Evolutionary conservation across 2,329 filamentous ascomycete genomes (phyloP).

Genomic region (Hymenoscyphus scutula): DNA sequence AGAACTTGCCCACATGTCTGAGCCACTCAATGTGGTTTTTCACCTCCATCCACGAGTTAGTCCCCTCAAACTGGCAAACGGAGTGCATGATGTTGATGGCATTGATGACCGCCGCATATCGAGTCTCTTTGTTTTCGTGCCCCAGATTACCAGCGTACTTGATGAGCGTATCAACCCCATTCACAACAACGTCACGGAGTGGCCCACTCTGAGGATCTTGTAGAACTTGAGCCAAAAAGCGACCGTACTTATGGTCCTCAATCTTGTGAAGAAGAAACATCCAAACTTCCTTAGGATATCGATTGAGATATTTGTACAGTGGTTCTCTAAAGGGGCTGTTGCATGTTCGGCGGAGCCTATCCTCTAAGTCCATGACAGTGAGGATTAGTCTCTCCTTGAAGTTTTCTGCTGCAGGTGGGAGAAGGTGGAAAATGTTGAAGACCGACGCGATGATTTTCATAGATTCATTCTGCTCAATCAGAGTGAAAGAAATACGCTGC

Average conservation of each 20-base stretch:
- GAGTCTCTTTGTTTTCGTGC: constrained; percentile 66
- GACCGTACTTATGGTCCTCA: constrained; percentile 81
- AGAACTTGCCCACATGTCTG: constrained; percentile 67
- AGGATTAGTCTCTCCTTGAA: constrained; percentile 92
- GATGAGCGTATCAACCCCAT: constrained; percentile 71
- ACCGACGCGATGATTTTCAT: constrained; percentile 96
- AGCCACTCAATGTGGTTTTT: constrained; percentile 60
- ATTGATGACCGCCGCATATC: constrained; percentile 72
- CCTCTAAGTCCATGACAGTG: constrained; percentile 84
- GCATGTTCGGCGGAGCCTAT: constrained; percentile 78
- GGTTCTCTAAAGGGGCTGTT: constrained; percentile 89
- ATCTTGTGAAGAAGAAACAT: constrained; percentile 73
- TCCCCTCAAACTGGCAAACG: constrained; percentile 62
- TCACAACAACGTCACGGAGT: constrained; percentile 71
- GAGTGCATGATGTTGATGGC: constrained; percentile 82
- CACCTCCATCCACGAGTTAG: constrained; percentile 68
- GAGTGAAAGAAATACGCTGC: constrained; percentile 89
- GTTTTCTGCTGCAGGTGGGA: constrained; percentile 82
- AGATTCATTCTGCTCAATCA: constrained; percentile 86
- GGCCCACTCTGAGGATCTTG: constrained; percentile 70
- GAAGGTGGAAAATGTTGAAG: constrained; percentile 94
- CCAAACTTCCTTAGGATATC: constrained; percentile 88
- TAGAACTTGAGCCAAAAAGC: constrained; percentile 87
- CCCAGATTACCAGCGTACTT: constrained; percentile 62
- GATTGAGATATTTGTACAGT: constrained; percentile 88